Evolutionary conservation across 1,284 basidiomycete genomes (phyloP).

Genomic region (Cryptococcus amylolentus): DNA sequence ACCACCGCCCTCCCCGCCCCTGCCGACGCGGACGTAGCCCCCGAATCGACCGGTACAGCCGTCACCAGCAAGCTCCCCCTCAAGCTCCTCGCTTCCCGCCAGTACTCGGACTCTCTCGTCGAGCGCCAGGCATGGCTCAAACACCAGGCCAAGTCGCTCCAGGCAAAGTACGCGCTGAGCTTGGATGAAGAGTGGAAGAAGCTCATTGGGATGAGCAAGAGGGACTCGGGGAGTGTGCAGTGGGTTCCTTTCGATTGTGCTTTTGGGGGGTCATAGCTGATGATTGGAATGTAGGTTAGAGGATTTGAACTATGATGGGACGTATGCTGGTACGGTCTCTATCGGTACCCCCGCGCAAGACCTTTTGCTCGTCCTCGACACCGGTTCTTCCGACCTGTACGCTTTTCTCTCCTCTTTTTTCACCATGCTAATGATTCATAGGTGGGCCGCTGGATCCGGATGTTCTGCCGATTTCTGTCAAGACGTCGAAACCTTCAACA

Average conservation of each 20-base stretch:
- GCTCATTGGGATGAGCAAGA: constrained; percentile 18
- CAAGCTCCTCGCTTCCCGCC: constrained; percentile 17
- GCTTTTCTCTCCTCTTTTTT: not conserved
- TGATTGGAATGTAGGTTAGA: constrained; percentile 15
- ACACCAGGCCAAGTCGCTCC: constrained; percentile 24
- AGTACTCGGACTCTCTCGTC: constrained; percentile 27
- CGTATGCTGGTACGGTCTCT: constrained; percentile 16
- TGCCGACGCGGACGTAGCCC: no score
- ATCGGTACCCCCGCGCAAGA: constrained; percentile 50
- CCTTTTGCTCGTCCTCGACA: constrained; percentile 54
- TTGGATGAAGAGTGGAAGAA: constrained; percentile 25
- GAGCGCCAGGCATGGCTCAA: constrained; percentile 32
- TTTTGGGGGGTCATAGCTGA: not conserved
- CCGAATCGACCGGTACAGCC: not conserved
- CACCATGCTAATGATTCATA: not conserved
- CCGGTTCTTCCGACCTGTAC: constrained; percentile 53
- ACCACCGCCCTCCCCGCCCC: not conserved
- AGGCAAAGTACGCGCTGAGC: constrained; percentile 31
- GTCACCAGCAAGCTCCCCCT: constrained; percentile 14
- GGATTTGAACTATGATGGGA: constrained; percentile 38
- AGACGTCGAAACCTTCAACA: constrained; percentile 31
- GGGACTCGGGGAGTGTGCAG: not conserved
- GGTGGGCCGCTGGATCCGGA: constrained; percentile 49
- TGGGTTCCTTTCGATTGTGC: no score
- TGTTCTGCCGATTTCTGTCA: constrained; percentile 33